Conservation (phyloP, 129 eudicot species). For the Oenanthe sinensis region DNA sequence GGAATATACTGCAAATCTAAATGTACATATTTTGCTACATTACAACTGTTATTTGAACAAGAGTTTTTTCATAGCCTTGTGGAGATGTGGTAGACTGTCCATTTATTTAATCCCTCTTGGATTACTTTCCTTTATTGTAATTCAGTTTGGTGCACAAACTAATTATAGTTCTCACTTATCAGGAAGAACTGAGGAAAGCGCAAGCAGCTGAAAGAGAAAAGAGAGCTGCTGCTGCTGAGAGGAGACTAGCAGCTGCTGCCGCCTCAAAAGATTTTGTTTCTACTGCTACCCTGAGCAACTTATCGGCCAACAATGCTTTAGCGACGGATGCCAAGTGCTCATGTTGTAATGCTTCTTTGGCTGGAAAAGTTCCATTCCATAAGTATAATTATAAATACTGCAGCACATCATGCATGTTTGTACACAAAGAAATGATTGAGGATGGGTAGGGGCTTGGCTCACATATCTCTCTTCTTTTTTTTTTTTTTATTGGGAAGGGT, state of each 20-base stretch:
- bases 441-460: constrained; percentile 29
- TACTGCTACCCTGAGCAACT: constrained; percentile 16
- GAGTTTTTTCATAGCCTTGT: background rate
- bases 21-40: background rate
- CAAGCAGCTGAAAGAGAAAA: constrained; percentile 79
- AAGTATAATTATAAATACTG: constrained; percentile 89
- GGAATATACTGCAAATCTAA: background rate
- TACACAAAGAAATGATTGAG: constrained; percentile 78
- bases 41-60: background rate
- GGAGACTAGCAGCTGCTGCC: constrained; percentile 58
- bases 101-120: background rate
- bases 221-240: constrained; percentile 95
- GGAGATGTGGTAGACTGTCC: background rate
- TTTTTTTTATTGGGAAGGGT: too few relatives aligned
- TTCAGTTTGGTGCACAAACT: background rate
- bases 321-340: constrained; percentile 50
- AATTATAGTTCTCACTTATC: constrained; percentile 2
- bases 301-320: constrained; percentile 19
- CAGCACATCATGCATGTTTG: constrained; percentile 88
- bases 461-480: background rate
- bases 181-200: constrained; percentile 59
- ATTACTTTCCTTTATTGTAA: background rate
- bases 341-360: constrained; percentile 65
- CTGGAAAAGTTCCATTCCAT: constrained; percentile 87
- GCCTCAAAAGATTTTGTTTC: constrained; percentile 24